Conservation (phyloP, 176 grass and related monocot species). For the Oryza meyeriana region DNA sequence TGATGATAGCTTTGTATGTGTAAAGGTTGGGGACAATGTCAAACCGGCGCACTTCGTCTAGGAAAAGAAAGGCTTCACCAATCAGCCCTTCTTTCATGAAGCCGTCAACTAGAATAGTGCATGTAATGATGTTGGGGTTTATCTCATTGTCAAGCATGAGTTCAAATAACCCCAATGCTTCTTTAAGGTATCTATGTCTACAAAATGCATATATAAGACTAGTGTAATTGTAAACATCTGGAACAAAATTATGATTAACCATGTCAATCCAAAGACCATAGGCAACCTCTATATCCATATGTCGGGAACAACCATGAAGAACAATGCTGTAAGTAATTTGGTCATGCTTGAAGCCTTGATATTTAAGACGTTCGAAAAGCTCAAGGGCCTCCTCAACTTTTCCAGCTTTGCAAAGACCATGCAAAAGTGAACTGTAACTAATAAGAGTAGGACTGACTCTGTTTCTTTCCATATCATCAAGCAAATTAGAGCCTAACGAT, state of each 20-base stretch:
- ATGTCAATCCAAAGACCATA: slow-evolving; percentile 54
- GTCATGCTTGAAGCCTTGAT: slow-evolving; percentile 38
- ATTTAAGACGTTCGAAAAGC: slow-evolving; percentile 40
- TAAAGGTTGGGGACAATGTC: slow-evolving; percentile 61
- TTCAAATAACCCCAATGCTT: slow-evolving; percentile 60
- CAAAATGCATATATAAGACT: slow-evolving; percentile 70
- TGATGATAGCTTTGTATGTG: slow-evolving; percentile 66
- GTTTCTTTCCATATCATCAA: slow-evolving; percentile 60
- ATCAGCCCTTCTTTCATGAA: slow-evolving; percentile 51
- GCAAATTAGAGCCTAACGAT: slow-evolving; percentile 26
- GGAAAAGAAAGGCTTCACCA: slow-evolving; percentile 58
- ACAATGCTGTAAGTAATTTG: slow-evolving; percentile 61
- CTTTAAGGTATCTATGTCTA: slow-evolving; percentile 53
- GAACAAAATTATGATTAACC: slow-evolving; percentile 41
- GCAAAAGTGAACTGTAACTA: slow-evolving; percentile 57
- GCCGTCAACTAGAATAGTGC: slow-evolving; percentile 64
- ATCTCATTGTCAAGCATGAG: slow-evolving; percentile 55
- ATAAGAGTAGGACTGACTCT: slow-evolving; percentile 49
- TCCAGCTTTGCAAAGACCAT: slow-evolving; percentile 58
- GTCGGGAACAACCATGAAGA: slow-evolving; percentile 55
- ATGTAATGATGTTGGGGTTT: slow-evolving; percentile 61
- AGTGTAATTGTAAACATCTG: slow-evolving; percentile 64
- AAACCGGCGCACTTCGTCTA: slow-evolving; percentile 46
- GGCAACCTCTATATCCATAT: slow-evolving; percentile 47
- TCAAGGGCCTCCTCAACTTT: slow-evolving; percentile 33